These are phyloP conservation scores for Monosporascus ibericus DNA, from an alignment of 2,329 filamentous ascomycete genomes.

Conservation along the genomic window DNA sequence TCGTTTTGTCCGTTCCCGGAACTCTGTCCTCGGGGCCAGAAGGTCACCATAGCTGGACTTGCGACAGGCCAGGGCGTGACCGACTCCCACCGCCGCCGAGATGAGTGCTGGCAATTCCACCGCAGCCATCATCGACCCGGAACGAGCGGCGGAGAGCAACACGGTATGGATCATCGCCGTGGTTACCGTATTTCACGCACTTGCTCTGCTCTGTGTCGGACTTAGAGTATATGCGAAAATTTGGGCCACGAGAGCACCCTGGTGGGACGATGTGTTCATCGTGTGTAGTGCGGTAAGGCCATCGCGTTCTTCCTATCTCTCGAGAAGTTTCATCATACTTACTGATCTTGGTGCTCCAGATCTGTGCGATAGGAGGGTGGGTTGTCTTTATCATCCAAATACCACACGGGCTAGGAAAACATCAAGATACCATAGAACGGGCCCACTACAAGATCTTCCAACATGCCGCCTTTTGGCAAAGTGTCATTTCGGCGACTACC, in stretches of 20 bases:
- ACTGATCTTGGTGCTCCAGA: constrained; percentile 9
- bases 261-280: constrained; percentile 25
- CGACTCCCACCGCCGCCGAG: background rate
- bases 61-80: background rate
- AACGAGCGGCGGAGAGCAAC: background rate
- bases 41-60: background rate
- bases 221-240: background rate
- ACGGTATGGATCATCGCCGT: background rate
- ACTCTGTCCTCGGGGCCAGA: background rate
- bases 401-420: constrained; percentile 40
- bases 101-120: background rate
- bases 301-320: no score
- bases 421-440: constrained; percentile 29
- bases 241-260: constrained; percentile 8
- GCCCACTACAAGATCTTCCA: constrained; percentile 28
- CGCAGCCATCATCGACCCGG: background rate
- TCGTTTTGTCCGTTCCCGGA: background rate
- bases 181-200: background rate
- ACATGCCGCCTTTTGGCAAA: constrained; percentile 39
- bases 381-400: constrained; percentile 35
- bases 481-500: constrained; percentile 36
- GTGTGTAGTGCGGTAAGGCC: constrained; percentile 16
- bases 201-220: background rate
- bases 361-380: constrained; percentile 23
- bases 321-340: background rate